A percentile compares a stretch with the other conserved stretches of the same genome.
These are phyloP conservation scores for Talaromyces sp. DNA, from an alignment of 2,329 filamentous ascomycete genomes.

Conservation along the genomic window DNA sequence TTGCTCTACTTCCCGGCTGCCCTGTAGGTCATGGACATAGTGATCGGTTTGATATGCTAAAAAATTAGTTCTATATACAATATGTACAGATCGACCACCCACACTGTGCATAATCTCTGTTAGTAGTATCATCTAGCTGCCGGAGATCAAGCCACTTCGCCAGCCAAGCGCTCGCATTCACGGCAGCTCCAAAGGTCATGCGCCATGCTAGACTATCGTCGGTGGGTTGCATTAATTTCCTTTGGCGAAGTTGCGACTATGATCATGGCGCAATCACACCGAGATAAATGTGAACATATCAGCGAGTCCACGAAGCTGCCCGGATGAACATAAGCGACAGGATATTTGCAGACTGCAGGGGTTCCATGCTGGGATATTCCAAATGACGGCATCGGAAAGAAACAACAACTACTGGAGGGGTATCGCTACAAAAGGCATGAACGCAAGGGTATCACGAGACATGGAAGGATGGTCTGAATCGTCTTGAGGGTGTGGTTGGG, in stretches of 20 bases:
- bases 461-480: background rate
- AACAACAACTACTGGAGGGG: background rate
- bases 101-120: too few species aligned
- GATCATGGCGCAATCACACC: background rate
- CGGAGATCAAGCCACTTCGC: constrained; percentile 9
- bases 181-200: constrained; percentile 7
- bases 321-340: background rate
- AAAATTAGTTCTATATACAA: background rate
- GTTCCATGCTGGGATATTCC: background rate
- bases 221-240: background rate
- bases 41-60: background rate
- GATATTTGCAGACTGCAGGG: background rate
- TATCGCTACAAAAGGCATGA: background rate
- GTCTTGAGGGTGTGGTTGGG: background rate
- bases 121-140: background rate
- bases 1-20: background rate
- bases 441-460: constrained; percentile 10
- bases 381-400: background rate
- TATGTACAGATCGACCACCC: background rate
- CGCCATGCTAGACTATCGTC: background rate
- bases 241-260: background rate
- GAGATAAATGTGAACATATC: background rate
- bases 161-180: constrained; percentile 5
- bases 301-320: background rate
- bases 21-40: background rate